Conservation (phyloP, 2,329 filamentous ascomycete species). For the Stemphylium lycopersici region DNA sequence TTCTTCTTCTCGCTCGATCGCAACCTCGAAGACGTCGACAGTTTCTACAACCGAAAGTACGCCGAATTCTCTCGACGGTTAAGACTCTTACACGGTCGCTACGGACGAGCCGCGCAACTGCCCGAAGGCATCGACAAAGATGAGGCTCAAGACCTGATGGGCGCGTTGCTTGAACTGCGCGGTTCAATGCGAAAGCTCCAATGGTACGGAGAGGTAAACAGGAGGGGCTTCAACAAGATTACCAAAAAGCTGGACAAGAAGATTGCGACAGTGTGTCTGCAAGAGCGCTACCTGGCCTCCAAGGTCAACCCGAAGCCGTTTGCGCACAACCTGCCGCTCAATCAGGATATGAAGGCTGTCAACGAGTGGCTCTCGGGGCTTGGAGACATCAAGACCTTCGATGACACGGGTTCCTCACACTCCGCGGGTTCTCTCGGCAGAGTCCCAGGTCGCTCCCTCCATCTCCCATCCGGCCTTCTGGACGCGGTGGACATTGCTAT, state of each 20-base stretch:
- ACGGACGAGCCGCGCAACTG: constrained; percentile 74
- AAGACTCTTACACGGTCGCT: constrained; percentile 84
- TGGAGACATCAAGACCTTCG: constrained; percentile 75
- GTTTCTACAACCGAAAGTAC: constrained; percentile 96
- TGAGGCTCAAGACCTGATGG: constrained; percentile 89
- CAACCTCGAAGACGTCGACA: constrained; percentile 95
- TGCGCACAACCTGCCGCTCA: constrained; percentile 71
- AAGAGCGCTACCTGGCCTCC: constrained; percentile 84
- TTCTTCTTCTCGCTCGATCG: constrained; percentile 97
- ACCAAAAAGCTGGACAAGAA: constrained; percentile 99
- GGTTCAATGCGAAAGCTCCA: constrained; percentile 88
- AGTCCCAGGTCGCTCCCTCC: constrained; percentile 75
- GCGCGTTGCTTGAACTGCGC: constrained; percentile 85
- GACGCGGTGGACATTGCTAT: constrained; percentile 77
- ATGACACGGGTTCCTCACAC: constrained; percentile 75
- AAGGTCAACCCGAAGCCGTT: constrained; percentile 91
- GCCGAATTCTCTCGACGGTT: constrained; percentile 82
- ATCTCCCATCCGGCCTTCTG: constrained; percentile 70
- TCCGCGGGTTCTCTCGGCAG: constrained; percentile 75
- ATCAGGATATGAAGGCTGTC: constrained; percentile 68
- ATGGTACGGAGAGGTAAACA: constrained; percentile 98
- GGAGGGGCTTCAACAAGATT: constrained; percentile 94
- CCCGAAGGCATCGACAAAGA: constrained; percentile 80
- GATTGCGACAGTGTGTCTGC: constrained; percentile 74
- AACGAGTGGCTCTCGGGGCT: constrained; percentile 91